These are phyloP conservation scores for Podila epigama DNA, from an alignment of 192 early-diverging fungal genomes.

Conservation along the genomic window DNA sequence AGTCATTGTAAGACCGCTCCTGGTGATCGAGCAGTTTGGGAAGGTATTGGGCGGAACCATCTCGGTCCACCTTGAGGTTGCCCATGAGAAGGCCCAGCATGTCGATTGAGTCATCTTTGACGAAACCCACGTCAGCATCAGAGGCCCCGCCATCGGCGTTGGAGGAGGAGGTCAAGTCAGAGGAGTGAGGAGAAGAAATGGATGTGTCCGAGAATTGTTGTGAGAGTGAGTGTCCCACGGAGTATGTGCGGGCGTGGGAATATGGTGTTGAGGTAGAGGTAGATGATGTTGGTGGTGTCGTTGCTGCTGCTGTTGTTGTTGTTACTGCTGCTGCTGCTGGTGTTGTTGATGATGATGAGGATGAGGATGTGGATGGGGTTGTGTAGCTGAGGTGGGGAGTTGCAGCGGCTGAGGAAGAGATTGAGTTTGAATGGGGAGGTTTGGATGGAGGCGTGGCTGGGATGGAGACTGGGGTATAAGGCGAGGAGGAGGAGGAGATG, in stretches of 20 bases:
- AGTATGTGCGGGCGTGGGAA: background rate
- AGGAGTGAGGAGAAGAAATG: slow-evolving; percentile 13
- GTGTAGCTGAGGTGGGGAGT: too few species aligned
- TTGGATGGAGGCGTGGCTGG: slow-evolving; percentile 39
- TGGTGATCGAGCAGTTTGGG: slow-evolving; percentile 25
- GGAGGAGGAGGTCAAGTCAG: too few species aligned
- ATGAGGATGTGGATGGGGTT: too few species aligned
- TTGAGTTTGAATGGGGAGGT: slow-evolving; percentile 6
- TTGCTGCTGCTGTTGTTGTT: background rate
- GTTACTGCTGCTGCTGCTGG: too few species aligned
- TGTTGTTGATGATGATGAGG: too few species aligned
- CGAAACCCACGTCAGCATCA: slow-evolving; percentile 7
- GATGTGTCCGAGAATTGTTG: slow-evolving; percentile 31
- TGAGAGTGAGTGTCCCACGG: background rate
- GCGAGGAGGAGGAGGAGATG: too few species aligned
- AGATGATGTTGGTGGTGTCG: slow-evolving; percentile 2
- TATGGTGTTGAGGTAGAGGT: background rate
- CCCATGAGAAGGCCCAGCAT: slow-evolving; percentile 33
- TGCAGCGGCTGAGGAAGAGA: too few species aligned
- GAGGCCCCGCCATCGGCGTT: slow-evolving; percentile 10
- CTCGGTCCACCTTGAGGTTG: slow-evolving; percentile 28
- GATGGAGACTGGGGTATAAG: slow-evolving; percentile 45
- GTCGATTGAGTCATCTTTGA: slow-evolving; percentile 33
- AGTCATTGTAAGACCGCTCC: slow-evolving; percentile 42
- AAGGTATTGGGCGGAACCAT: slow-evolving; percentile 33